Conservation (phyloP, 352 stramenopile genomes). For the Peronospora farinosa region DNA sequence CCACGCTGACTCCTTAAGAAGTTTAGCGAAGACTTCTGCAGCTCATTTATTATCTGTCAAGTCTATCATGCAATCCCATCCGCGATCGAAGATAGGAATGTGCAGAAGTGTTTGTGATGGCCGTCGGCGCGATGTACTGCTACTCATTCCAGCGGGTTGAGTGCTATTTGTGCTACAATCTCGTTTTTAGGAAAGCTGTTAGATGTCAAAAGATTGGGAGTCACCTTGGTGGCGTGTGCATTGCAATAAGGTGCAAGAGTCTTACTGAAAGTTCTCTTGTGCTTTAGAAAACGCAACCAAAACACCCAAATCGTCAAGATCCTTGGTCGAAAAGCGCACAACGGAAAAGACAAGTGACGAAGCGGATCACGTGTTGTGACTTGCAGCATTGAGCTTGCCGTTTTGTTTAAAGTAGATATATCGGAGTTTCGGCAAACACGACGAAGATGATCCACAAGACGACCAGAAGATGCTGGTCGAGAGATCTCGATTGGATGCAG, state of each 20-base stretch:
- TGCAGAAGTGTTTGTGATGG: slow-evolving; percentile 34
- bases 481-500: slow-evolving; percentile 5
- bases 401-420: slow-evolving; percentile 19
- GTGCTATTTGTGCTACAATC: slow-evolving; percentile 30
- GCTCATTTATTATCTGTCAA: slow-evolving; percentile 73
- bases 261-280: too few species aligned
- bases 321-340: neutral
- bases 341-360: slow-evolving; percentile 5
- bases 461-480: slow-evolving; percentile 3
- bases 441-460: slow-evolving; percentile 6
- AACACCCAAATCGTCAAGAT: too few species aligned
- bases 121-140: slow-evolving; percentile 27
- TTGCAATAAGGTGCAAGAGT: slow-evolving; percentile 10
- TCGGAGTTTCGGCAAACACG: neutral
- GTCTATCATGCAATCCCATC: slow-evolving; percentile 43
- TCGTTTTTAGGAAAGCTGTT: slow-evolving; percentile 22
- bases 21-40: slow-evolving; percentile 39
- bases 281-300: too few species aligned
- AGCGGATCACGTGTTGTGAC: neutral
- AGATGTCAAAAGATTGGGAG: slow-evolving; percentile 1
- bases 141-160: slow-evolving; percentile 10
- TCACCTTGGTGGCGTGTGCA: slow-evolving; percentile 14
- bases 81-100: slow-evolving; percentile 8
- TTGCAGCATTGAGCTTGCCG: slow-evolving; percentile 1
- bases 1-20: slow-evolving; percentile 42